Percentiles rank a stretch among this genome's conserved stretches.
Conservation (phyloP, 495 filamentous ascomycete species). For the Talaromyces liani region DNA sequence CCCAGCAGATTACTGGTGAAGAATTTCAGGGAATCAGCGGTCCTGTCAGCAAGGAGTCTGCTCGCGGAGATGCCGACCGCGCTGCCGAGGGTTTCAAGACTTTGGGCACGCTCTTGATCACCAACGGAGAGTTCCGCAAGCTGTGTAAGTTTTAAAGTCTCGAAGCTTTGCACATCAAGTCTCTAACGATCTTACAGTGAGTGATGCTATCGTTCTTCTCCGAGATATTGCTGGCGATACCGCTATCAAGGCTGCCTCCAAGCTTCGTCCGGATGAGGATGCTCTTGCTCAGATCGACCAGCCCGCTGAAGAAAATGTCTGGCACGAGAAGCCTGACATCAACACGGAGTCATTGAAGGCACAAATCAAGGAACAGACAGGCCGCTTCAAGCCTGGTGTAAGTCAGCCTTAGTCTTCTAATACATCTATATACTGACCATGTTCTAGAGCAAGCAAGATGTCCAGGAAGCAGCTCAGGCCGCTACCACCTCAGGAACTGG, state of each 20-base stretch:
- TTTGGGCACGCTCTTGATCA: conserved; percentile 81
- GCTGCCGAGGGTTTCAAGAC: conserved; percentile 81
- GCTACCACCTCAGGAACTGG: conserved; percentile 43
- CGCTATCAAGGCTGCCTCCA: conserved; percentile 71
- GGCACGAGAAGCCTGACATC: conserved; percentile 84
- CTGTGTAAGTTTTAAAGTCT: conserved; percentile 56
- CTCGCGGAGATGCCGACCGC: conserved; percentile 72
- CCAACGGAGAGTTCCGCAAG: conserved; percentile 96
- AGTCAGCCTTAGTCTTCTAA: conserved; percentile 9
- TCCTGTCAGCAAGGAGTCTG: conserved; percentile 65
- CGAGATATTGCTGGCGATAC: conserved; percentile 89
- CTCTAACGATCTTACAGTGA: conserved; percentile 49
- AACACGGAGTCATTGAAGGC: conserved; percentile 62
- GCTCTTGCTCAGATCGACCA: conserved; percentile 68
- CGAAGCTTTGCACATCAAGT: too few relatives aligned
- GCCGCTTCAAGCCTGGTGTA: conserved; percentile 53
- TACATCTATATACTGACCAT: neutral
- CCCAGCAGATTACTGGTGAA: conserved; percentile 60
- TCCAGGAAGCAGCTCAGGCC: conserved; percentile 47
- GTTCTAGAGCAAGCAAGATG: conserved; percentile 20
- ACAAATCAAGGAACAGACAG: conserved; percentile 53
- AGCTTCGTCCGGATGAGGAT: conserved; percentile 72
- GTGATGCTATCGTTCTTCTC: conserved; percentile 73
- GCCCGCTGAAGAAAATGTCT: conserved; percentile 81
- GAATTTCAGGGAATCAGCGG: conserved; percentile 50